phyloP scores from a whole-genome alignment of 345 rosid genomes.

The Kandelia obovata region DNA sequence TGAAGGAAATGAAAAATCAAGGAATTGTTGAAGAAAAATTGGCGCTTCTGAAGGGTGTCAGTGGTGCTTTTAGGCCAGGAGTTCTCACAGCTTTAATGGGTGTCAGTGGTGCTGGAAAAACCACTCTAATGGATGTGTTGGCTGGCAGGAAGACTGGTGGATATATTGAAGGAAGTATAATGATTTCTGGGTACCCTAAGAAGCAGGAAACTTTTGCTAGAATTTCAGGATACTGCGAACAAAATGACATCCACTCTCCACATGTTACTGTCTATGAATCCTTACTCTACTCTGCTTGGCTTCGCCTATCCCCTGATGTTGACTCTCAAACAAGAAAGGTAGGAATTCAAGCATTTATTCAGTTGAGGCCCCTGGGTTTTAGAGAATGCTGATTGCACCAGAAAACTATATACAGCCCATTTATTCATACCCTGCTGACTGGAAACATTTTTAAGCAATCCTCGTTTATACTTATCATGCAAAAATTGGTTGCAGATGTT shows the following conservation, averaged over 20 bases:
- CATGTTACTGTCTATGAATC: constrained; percentile 75
- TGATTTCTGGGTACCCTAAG: constrained; percentile 68
- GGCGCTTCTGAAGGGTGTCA: constrained; percentile 64
- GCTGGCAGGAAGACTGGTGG: constrained; percentile 88
- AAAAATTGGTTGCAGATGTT: constrained; percentile 20
- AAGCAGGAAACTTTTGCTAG: constrained; percentile 81
- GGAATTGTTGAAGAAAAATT: constrained; percentile 54
- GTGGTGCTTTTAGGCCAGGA: constrained; percentile 81
- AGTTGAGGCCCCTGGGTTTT: not conserved
- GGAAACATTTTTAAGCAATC: not conserved
- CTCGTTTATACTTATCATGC: not conserved
- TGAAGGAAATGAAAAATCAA: constrained; percentile 52
- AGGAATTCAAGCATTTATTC: not conserved
- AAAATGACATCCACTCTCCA: constrained; percentile 80
- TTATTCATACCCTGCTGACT: not conserved
- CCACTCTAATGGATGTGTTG: constrained; percentile 80
- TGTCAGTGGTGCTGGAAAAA: constrained; percentile 82
- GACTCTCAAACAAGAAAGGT: constrained; percentile 54
- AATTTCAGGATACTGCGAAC: constrained; percentile 74
- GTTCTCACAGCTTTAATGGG: constrained; percentile 84
- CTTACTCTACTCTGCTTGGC: constrained; percentile 69
- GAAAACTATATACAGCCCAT: not conserved
- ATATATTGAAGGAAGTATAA: constrained; percentile 58
- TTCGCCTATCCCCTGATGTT: constrained; percentile 51
- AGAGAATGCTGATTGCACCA: not conserved